Base-by-base conservation (phyloP, 257 asterid species). In the Lantana camara region DNA sequence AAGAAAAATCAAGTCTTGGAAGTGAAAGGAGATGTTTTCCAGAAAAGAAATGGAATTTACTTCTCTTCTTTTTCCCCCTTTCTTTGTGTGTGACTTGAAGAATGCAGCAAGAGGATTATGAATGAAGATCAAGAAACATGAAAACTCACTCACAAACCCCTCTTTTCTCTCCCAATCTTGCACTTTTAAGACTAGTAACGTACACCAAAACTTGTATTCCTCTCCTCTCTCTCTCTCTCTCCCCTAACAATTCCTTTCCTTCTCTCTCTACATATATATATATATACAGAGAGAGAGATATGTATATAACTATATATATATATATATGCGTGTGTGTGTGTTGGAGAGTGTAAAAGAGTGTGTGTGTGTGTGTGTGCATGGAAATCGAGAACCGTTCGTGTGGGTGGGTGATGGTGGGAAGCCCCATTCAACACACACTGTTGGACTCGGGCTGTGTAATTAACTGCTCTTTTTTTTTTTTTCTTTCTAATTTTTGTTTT, bases 311-410 rank as follows among this genome's bases (percentile, higher is more conserved):
- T n/a, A n/a, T 48, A 45, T 8, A 44, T 32, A 32, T 50, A 47
- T 9, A 34, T 34, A 34, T 48, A 1, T 19, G 45, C 4, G 1
- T 32, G 14, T 51, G 17, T 73, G 20, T 60, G 7, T 63, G 19
- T 57, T 3, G 66, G 64, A 46, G 19, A 51, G 60, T 47, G 7
- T 9, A 21, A 6, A 53, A 38, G 64, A 13, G 74, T 32, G 47
- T 53, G 34, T 20, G 17, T 64, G 60, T 17, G 76, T 44, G 81
- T 56, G 81, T 56, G 77, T 79, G 83, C 83, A 71, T 82, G 88
- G 75, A 71, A 68, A 76, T 71, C 83, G 88, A 76, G 85, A 79
- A 79, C 85, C 88, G 79, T 81, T 76, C 88, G 88, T 82, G 88
- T 76, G 88, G 77, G 83, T 75, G 80, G 80, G 75, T 66, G 72